Percentiles rank a stretch among this genome's conserved stretches.
These are phyloP conservation scores for Bipolaris sorokiniana DNA, from an alignment of 2,329 filamentous ascomycete genomes.

Conservation along the genomic window DNA sequence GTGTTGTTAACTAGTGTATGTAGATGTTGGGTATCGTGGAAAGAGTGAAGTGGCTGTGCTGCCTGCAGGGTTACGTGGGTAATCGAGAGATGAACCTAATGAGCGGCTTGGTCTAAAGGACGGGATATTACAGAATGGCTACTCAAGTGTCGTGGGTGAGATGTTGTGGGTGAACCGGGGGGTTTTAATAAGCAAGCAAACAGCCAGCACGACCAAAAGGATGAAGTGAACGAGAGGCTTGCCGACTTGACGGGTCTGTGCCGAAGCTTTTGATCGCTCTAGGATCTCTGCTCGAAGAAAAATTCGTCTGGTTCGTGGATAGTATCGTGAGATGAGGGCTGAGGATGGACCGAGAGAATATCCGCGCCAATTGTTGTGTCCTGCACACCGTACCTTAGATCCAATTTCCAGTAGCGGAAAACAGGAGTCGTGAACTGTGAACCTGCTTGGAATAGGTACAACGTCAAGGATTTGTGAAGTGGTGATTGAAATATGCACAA, in stretches of 20 bases:
- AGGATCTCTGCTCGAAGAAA: not conserved
- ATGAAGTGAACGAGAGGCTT: not conserved
- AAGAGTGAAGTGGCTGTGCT: not conserved
- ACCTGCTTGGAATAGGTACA: not conserved
- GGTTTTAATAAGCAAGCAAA: slow-evolving; percentile 18
- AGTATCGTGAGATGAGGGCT: not conserved
- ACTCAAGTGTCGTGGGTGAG: not conserved
- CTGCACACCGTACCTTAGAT: not conserved
- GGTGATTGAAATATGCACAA: slow-evolving; percentile 1
- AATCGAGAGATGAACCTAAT: not conserved
- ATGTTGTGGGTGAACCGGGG: not conserved
- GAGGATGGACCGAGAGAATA: not conserved
- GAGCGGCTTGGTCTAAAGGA: not conserved
- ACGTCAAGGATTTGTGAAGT: not conserved
- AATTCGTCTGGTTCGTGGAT: not conserved
- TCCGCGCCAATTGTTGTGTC: not conserved
- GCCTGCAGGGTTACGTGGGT: not conserved
- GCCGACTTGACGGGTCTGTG: not conserved
- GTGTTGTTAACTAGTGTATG: slow-evolving; percentile 6
- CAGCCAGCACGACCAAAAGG: not conserved
- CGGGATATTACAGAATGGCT: not conserved
- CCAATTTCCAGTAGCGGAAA: not conserved
- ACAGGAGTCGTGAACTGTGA: not conserved
- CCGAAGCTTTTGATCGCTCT: not conserved
- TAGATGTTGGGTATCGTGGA: not conserved